Percentiles rank a stretch among this genome's conserved stretches.
Conservation (phyloP, 176 grass and related monocot species). For the Phoenix dactylifera region DNA sequence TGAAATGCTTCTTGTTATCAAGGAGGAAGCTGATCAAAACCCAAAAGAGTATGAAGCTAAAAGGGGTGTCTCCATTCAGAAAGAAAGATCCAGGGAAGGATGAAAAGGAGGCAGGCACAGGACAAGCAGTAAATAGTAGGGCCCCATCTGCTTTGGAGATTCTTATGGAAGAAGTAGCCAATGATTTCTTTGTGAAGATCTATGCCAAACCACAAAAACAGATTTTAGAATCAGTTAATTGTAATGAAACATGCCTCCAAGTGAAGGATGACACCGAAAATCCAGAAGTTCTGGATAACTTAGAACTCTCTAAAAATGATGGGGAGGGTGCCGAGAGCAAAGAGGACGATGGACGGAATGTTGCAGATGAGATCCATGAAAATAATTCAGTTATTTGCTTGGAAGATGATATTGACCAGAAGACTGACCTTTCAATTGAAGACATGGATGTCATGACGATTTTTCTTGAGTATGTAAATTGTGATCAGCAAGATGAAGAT, state of each 20-base stretch:
- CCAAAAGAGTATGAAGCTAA: constrained; percentile 71
- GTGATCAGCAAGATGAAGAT: constrained; percentile 21
- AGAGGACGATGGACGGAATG: constrained; percentile 1
- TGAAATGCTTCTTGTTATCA: constrained; percentile 43
- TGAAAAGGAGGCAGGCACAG: constrained; percentile 5
- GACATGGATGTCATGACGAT: constrained; percentile 50
- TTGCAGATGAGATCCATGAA: constrained; percentile 9
- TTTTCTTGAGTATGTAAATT: constrained; percentile 48
- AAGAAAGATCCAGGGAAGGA: constrained; percentile 6
- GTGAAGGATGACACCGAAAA: too few relatives aligned
- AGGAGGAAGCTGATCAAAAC: constrained; percentile 64
- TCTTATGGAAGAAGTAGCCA: constrained; percentile 43
- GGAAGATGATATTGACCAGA: constrained; percentile 16
- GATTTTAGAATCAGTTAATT: too few relatives aligned
- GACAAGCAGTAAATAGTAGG: too few relatives aligned
- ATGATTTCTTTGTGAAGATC: constrained; percentile 51
- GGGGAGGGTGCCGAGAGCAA: too few relatives aligned
- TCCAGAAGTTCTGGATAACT: too few relatives aligned
- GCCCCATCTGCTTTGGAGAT: too few relatives aligned
- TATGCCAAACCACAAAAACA: constrained; percentile 19
- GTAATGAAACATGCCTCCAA: too few relatives aligned
- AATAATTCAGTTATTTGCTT: neutral
- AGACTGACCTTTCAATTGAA: constrained; percentile 51
- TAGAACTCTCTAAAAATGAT: too few relatives aligned
- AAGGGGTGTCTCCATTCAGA: constrained; percentile 57